Evolutionary conservation across 1,284 basidiomycete species (phyloP), one percentile per base, ranked within the genome.

Genomic region (Abortiporus biennis): DNA sequence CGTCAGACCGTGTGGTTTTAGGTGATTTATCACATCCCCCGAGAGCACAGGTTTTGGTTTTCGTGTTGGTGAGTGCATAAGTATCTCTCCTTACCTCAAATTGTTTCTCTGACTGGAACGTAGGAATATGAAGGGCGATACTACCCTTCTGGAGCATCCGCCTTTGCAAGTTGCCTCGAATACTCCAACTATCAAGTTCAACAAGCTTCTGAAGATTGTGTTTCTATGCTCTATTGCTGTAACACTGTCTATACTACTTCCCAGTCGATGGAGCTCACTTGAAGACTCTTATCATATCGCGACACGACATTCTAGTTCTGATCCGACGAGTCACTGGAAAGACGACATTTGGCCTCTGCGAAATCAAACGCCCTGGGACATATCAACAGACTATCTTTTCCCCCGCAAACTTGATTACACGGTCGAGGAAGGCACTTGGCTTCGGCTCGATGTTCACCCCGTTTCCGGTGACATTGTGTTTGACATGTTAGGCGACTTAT

Each of bases 311-410:
- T 29, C 27, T 29, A 9, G 8, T n/a, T 12, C 27, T 17, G 41
- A 47, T 38, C 65, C 66, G 3, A 64, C 64, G n/a, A 62, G 62
- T 41, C 63, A 67, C 35, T 76, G 74, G 79, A 65, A 67, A 49
- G 75, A 85, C 55, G 67, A 85, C 43, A 54, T 77, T 16, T 86
- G 76, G 67, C 83, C 83, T 20, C 58, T 83, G 20, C 78, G 79
- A 30, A 65, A 68, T 39, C 79, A 74, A 42, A 76, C 74, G 2
- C 66, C 74, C 19, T 86, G 83, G 82, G 83, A 86, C 53, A 85
- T 86, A 46, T 85, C 83, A 15, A 84, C 80, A n/a, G 78, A 85
- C 61, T 84, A 76, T 53, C 68, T 73, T n/a, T 75, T 76, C 59
- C 77, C 80, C 1, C 76, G 82, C 21, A 62, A 61, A 17, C 63